Base-by-base conservation (phyloP, 495 filamentous ascomycete genomes). In the Astrothelium subdiscretum region DNA sequence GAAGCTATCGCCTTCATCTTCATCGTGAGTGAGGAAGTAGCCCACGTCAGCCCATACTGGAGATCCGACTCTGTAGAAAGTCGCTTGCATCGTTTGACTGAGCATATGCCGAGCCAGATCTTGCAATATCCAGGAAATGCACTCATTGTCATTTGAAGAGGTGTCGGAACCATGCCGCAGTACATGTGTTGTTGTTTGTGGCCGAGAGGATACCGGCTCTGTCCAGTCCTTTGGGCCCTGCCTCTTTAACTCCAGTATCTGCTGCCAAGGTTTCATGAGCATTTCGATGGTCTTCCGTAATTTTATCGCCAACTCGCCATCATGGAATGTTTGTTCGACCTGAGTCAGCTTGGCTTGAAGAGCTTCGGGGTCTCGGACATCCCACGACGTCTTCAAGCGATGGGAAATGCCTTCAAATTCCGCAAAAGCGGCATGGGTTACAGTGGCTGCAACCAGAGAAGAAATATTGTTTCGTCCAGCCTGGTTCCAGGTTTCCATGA, bases 41-140 rank as follows among this genome's bases (percentile, higher is more conserved):
- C 67, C 65, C 8, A 71, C 26, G 13, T 69, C 65, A 15, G 69
- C 51, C 44, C 63, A 69, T 6, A 69, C 58, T 3, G 69, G 69
- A 24, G 62, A 58, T 20, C 65, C 63, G 11, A 31, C 20, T 57
- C 4, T n/a, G 58, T 27, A 59, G 32, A 31, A 35, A 52, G 22
- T 32, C 38, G 51, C 20, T 44, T 15, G 31, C 32, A 3, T 5
- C 24, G 6, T 29, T 29, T 12, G 6, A 11, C 6, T 15, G 24
- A 54, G 29, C 20, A 67, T 66, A 12, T 64, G 61, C 38, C 61
- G 67, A 52, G 11, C 63, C 35, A 69, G 64, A 57, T 69, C 67
- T 1, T 58, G 15, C 11, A 69, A 58, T 22, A 71, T 52, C 13
- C 63, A 29, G 4, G 12, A 12, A 20, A 61, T 57, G 44, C 62